phyloP scores from a whole-genome alignment of 2,329 filamentous ascomycete genomes.

The Fusarium penzigii region DNA sequence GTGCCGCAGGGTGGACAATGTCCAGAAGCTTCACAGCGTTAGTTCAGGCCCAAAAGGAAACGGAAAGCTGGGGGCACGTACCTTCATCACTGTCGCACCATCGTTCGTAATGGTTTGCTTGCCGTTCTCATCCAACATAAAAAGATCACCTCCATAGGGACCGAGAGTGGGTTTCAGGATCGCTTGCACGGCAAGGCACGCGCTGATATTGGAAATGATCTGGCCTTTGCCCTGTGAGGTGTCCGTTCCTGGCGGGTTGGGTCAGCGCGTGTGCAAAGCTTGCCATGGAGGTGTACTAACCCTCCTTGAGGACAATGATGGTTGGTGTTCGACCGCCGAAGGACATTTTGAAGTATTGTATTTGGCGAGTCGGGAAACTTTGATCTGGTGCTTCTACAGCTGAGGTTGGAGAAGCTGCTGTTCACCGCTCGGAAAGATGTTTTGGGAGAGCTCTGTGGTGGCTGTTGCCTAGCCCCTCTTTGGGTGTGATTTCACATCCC shows the following conservation, averaged over 20 bases:
- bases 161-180: conserved; percentile 96
- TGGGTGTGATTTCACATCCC: too few relatives aligned
- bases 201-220: conserved; percentile 97
- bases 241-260: conserved; percentile 73
- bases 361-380: conserved; percentile 15
- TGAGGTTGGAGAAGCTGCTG: neutral
- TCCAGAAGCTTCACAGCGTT: conserved; percentile 72
- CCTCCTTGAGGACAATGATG: conserved; percentile 97
- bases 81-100: conserved; percentile 99
- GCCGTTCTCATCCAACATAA: conserved; percentile 95
- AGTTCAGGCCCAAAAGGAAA: neutral
- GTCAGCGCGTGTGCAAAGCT: conserved; percentile 23
- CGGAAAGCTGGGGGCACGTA: conserved; percentile 36
- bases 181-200: conserved; percentile 90
- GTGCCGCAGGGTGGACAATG: conserved; percentile 95
- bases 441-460: too few relatives aligned
- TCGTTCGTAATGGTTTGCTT: conserved; percentile 98
- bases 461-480: too few relatives aligned
- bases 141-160: conserved; percentile 92
- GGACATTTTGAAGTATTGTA: conserved; percentile 69
- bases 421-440: too few relatives aligned
- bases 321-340: conserved; percentile 97
- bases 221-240: conserved; percentile 96
- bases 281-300: conserved; percentile 59
- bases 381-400: conserved; percentile 5